Evolutionary conservation across 176 grass and related monocot species (phyloP).

Genomic region (Eremochloa ophiuroides): DNA sequence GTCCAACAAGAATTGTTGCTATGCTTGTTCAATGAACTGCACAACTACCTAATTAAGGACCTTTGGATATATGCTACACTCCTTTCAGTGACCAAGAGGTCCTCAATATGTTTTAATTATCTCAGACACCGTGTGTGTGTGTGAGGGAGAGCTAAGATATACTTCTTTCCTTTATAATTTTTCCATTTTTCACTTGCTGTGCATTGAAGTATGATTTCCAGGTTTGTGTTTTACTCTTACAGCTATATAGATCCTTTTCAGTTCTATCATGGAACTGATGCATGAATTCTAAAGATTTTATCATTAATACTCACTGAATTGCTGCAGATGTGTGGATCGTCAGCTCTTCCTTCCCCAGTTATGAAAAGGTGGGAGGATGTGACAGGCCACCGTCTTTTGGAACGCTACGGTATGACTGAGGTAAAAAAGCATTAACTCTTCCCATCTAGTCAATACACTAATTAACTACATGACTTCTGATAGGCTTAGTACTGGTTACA

Average conservation of each 20-base stretch:
- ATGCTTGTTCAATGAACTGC: slow-evolving; percentile 4
- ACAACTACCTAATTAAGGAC: not conserved
- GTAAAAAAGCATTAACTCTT: slow-evolving; percentile 36
- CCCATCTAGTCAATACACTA: not conserved
- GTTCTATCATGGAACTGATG: not conserved
- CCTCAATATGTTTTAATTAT: not conserved
- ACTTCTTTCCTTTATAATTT: not conserved
- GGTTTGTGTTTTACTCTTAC: not conserved
- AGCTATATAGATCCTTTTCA: not conserved
- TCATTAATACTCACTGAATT: slow-evolving; percentile 27
- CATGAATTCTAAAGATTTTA: not conserved
- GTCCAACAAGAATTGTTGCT: not conserved
- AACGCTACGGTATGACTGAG: slow-evolving; percentile 99
- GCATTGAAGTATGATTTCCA: not conserved
- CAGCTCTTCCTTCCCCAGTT: slow-evolving; percentile 88
- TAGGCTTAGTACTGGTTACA: slow-evolving; percentile 31
- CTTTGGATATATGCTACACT: not conserved
- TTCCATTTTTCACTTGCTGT: not conserved
- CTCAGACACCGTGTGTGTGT: not conserved
- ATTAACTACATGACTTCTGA: slow-evolving; percentile 3
- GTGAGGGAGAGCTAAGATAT: not conserved
- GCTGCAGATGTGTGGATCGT: slow-evolving; percentile 94
- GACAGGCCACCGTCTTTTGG: slow-evolving; percentile 82
- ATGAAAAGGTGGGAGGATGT: slow-evolving; percentile 94
- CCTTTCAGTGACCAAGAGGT: not conserved